These are phyloP conservation scores for Sporothrix humicola DNA, from an alignment of 2,329 filamentous ascomycete species.

Conservation along the genomic window DNA sequence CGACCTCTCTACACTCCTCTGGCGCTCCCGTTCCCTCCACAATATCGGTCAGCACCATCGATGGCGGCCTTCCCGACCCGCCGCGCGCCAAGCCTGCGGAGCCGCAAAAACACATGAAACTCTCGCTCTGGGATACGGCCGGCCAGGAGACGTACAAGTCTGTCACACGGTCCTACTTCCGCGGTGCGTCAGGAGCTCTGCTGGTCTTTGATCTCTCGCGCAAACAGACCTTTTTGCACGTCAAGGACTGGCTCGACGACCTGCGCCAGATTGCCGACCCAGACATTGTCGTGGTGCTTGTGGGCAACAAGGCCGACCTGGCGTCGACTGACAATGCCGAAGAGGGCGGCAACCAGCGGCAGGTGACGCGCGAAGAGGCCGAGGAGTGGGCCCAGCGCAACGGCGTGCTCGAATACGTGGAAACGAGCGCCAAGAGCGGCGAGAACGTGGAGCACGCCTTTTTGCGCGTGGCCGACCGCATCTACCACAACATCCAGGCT, in stretches of 20 bases:
- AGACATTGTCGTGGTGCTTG: constrained; percentile 90
- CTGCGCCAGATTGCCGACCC: constrained; percentile 93
- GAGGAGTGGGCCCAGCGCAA: constrained; percentile 87
- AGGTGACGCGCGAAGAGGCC: constrained; percentile 82
- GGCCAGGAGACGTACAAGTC: constrained; percentile 98
- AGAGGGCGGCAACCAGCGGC: constrained; percentile 66
- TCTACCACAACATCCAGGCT: constrained; percentile 95
- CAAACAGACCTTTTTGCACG: constrained; percentile 82
- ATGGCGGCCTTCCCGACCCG: constrained; percentile 57
- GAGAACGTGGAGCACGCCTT: constrained; percentile 94
- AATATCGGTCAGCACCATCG: constrained; percentile 8
- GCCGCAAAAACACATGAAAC: constrained; percentile 82
- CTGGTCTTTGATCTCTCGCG: constrained; percentile 95
- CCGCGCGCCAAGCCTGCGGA: constrained; percentile 40
- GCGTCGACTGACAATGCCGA: constrained; percentile 53
- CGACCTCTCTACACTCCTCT: constrained; percentile 13
- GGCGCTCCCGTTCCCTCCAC: neutral
- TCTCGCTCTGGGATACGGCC: constrained; percentile 93
- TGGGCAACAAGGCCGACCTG: constrained; percentile 94
- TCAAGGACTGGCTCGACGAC: constrained; percentile 92
- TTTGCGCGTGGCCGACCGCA: constrained; percentile 88
- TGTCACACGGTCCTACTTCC: constrained; percentile 92
- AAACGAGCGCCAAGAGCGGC: constrained; percentile 94
- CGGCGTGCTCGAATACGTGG: constrained; percentile 89
- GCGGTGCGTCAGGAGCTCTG: constrained; percentile 72